These are phyloP conservation scores for Amanita subjunquillea DNA, from an alignment of 768 basidiomycete genomes.

Conservation along the genomic window DNA sequence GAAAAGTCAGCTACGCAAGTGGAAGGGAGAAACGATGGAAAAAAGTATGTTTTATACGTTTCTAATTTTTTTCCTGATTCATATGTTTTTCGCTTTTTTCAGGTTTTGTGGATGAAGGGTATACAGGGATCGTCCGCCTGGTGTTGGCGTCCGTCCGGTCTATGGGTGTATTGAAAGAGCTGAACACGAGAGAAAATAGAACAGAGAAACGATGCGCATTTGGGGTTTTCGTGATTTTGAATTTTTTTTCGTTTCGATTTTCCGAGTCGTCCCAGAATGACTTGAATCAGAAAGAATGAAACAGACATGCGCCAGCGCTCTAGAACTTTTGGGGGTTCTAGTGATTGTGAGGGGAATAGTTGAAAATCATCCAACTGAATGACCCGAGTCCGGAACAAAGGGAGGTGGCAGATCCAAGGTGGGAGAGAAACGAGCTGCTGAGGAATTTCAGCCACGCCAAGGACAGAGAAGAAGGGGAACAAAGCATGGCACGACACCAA, in stretches of 20 bases:
- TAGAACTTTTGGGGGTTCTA: background rate
- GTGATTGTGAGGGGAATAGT: no score
- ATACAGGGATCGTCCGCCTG: background rate
- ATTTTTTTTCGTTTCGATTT: no score
- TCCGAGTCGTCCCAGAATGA: no score
- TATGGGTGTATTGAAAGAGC: background rate
- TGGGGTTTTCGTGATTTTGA: no score
- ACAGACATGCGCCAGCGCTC: background rate
- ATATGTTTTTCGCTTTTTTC: background rate
- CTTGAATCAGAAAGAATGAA: no score
- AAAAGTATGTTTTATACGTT: no score
- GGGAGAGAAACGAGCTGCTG: background rate
- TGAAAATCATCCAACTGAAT: background rate
- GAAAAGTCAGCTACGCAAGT: no score
- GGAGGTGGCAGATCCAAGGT: background rate
- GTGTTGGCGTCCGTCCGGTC: background rate
- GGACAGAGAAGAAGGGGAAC: no score
- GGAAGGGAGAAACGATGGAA: no score
- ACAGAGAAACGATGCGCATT: background rate
- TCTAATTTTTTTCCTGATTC: background rate
- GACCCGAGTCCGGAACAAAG: background rate
- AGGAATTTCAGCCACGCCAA: no score
- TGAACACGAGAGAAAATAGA: background rate
- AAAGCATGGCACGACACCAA: no score
- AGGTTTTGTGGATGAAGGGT: background rate